Evolutionary conservation across 768 basidiomycete species (phyloP).

Genomic region (Mycena epipterygia): DNA sequence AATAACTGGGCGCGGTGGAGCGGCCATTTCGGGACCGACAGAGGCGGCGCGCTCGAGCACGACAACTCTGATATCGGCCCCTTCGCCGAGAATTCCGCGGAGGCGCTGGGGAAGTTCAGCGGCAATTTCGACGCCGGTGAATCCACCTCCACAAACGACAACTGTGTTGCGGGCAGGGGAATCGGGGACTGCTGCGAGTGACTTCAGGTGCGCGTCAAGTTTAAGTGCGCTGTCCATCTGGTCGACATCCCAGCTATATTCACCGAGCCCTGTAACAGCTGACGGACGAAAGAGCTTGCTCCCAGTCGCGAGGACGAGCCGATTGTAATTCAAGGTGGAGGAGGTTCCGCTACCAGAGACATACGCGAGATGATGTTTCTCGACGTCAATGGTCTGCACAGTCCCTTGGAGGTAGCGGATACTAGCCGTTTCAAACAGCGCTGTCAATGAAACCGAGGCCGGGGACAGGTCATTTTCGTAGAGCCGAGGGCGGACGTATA

Average conservation of each 20-base stretch:
- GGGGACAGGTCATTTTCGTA: slow-evolving; percentile 34
- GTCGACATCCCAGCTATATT: slow-evolving; percentile 32
- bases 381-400: slow-evolving; percentile 25
- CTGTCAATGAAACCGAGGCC: slow-evolving; percentile 21
- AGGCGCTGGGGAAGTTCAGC: slow-evolving; percentile 36
- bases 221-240: slow-evolving; percentile 27
- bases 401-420: slow-evolving; percentile 31
- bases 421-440: slow-evolving; percentile 18
- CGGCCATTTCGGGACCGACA: slow-evolving; percentile 20
- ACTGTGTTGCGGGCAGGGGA: slow-evolving; percentile 36
- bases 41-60: slow-evolving; percentile 26
- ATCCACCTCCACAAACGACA: slow-evolving; percentile 37
- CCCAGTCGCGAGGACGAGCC: slow-evolving; percentile 36
- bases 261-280: slow-evolving; percentile 25
- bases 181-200: slow-evolving; percentile 23
- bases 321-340: slow-evolving; percentile 24
- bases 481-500: slow-evolving; percentile 37
- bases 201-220: slow-evolving; percentile 32
- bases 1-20: slow-evolving; percentile 30
- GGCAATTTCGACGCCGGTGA: slow-evolving; percentile 38
- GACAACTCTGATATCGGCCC: slow-evolving; percentile 24
- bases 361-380: slow-evolving; percentile 19
- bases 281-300: slow-evolving; percentile 33
- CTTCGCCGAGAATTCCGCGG: slow-evolving; percentile 30
- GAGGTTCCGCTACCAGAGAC: too few relatives aligned